Evolutionary conservation across 1,284 basidiomycete genomes (phyloP), one percentile per base, ranked within the genome.

Genomic region (Boletellus deceptivus): DNA sequence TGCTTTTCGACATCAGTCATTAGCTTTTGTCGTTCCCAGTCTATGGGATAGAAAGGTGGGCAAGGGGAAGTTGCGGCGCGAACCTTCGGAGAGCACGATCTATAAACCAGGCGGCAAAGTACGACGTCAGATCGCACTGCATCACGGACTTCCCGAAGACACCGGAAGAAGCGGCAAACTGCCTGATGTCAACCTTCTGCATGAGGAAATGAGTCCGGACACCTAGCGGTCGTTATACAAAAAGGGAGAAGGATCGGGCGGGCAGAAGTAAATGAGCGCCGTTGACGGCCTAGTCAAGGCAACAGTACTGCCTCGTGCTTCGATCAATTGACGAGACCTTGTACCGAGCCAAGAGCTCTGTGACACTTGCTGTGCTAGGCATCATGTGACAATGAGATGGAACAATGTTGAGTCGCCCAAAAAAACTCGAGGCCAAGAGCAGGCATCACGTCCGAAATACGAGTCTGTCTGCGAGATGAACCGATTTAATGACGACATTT

Each of bases 1-100:
- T 60, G 67, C 49, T 67, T 69, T 56, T 67, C 68, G 13, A 60
- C 35, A 36, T 70, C 65, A 37, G 46, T 36, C 68, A 67, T 67
- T 27, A 34, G 40, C 18, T 41, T 22, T 50, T n/a, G 55, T 48
- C 14, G 56, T 46, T 41, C 50, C 46, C 37, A 46, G 22, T 54
- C n/a, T 43, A 36, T 29, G 17, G 45, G 53, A 40, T 22, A 46
- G 46, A 40, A 46, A 42, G 42, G 36, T 54, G 54, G 53, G 55
- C 13, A 50, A 34, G 48, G 49, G 60, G 53, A 47, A 53, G 48
- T 50, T 39, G 40, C 48, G 48, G 48, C 43, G 38, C 34, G 51
- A 47, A 49, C 37, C 36, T 24, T 25, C 17, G 37, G 37, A 18
- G 44, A 45, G 47, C 42, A 18, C 24, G 52, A 63, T 49, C 65